phyloP scores from a whole-genome alignment of 2,329 filamentous ascomycete genomes.

The Sclerotinia subarctica region DNA sequence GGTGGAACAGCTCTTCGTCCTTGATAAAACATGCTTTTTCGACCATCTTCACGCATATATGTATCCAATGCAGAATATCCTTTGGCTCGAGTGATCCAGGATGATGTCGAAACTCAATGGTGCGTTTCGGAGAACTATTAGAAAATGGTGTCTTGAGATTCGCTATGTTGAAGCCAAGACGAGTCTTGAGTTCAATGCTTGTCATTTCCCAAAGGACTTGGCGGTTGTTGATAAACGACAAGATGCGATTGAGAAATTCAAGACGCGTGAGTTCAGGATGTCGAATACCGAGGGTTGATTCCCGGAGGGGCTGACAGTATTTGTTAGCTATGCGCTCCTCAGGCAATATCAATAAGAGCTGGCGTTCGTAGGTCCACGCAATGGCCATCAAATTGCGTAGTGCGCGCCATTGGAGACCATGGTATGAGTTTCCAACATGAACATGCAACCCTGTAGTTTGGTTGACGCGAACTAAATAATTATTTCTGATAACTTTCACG shows the following conservation, averaged over 20 bases:
- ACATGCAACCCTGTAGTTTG: conserved; percentile 35
- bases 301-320: neutral
- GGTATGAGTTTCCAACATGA: conserved; percentile 35
- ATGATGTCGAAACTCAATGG: conserved; percentile 35
- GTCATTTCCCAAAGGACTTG: neutral
- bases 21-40: neutral
- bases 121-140: neutral
- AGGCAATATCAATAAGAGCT: conserved; percentile 20
- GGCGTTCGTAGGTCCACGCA: conserved; percentile 34
- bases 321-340: neutral
- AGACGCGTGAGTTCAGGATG: neutral
- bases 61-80: conserved; percentile 27
- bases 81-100: conserved; percentile 26
- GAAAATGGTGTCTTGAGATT: neutral
- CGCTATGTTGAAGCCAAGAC: neutral
- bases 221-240: neutral
- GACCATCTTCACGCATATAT: conserved; percentile 23
- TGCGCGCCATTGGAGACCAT: conserved; percentile 28
- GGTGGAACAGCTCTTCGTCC: neutral
- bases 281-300: rapidly evolving
- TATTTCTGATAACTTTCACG: conserved; percentile 17
- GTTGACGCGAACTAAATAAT: conserved; percentile 31
- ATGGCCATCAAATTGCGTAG: conserved; percentile 37
- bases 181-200: neutral
- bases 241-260: neutral